phyloP scores from a whole-genome alignment of 768 basidiomycete genomes.

The Dacryopinax primogenitus region DNA sequence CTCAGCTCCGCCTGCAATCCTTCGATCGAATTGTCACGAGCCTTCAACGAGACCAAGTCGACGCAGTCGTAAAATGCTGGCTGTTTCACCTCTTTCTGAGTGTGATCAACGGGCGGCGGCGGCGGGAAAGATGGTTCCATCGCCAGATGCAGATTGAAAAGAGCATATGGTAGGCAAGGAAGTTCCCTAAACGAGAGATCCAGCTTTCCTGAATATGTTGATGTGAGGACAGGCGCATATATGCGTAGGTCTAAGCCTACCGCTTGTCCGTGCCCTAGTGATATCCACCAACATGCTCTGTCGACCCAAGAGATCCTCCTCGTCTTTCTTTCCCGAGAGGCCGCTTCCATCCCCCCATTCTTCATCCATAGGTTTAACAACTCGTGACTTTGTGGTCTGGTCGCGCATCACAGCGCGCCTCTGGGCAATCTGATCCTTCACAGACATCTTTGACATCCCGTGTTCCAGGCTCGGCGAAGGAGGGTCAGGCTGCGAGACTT shows the following conservation, averaged over 20 bases:
- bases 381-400: not conserved
- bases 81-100: not conserved
- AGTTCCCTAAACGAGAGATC: not conserved
- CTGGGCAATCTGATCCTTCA: not conserved
- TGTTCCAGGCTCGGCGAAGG: not conserved
- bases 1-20: not conserved
- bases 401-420: not conserved
- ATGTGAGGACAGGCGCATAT: not conserved
- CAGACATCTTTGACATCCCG: not conserved
- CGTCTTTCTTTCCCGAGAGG: not conserved
- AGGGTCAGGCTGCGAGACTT: not conserved
- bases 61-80: not conserved
- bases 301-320: not conserved
- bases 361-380: not conserved
- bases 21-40: not conserved
- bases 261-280: not conserved
- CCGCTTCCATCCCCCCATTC: not conserved
- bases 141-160: not conserved
- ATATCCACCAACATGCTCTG: constrained; percentile 1
- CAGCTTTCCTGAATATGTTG: not conserved
- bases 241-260: not conserved
- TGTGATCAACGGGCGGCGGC: not conserved
- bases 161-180: not conserved
- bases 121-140: not conserved
- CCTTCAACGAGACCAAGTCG: not conserved